Conservation (phyloP, 140 eudicot genomes). For the Stevia rebaudiana region DNA sequence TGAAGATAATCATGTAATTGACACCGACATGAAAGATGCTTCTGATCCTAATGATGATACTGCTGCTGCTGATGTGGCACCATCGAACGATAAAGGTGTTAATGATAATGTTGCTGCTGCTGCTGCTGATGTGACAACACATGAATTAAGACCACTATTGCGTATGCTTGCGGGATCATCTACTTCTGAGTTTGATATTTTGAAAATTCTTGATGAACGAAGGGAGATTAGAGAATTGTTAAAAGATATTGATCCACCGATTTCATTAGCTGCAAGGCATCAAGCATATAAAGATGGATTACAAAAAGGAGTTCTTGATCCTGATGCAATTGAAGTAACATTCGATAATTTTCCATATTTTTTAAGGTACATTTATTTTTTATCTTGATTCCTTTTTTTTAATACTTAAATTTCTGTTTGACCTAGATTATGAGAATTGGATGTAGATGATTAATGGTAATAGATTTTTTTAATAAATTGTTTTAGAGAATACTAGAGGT, state of each 20-base stretch:
- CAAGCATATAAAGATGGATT: conserved; percentile 62
- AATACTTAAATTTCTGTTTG: neutral
- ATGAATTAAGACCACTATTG: conserved; percentile 51
- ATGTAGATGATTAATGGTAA: neutral
- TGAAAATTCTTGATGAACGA: conserved; percentile 59
- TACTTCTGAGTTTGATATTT: conserved; percentile 42
- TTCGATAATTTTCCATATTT: conserved; percentile 79
- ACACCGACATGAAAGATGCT: conserved; percentile 63
- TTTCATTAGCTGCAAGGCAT: conserved; percentile 49
- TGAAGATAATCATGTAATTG: conserved; percentile 44
- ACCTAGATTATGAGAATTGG: neutral
- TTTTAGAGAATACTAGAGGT: neutral
- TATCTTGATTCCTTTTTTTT: neutral
- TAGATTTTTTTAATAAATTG: neutral
- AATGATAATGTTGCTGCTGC: conserved; percentile 42
- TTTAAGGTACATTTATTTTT: conserved; percentile 47
- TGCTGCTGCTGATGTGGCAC: conserved; percentile 20
- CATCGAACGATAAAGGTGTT: conserved; percentile 43
- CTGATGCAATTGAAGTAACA: conserved; percentile 61
- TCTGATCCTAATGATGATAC: conserved; percentile 37
- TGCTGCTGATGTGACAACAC: conserved; percentile 42
- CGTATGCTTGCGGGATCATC: conserved; percentile 53
- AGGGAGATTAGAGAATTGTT: conserved; percentile 45
- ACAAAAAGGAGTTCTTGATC: conserved; percentile 47
- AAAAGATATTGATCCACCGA: conserved; percentile 50